These are phyloP conservation scores for Afroboletus lepidellus DNA, from an alignment of 1,284 basidiomycete species.

Conservation along the genomic window DNA sequence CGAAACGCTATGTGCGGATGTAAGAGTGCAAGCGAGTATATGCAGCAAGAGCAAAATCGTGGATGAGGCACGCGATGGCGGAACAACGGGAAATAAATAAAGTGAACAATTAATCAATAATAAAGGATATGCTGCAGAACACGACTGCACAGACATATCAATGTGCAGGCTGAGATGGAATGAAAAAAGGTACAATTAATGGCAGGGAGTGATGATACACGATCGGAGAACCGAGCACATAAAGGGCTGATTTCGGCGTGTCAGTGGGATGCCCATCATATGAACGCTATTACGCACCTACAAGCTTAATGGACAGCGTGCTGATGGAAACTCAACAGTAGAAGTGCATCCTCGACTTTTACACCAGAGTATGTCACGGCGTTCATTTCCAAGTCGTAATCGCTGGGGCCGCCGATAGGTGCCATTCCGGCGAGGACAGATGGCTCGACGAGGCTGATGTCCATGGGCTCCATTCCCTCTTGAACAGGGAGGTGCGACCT, in stretches of 20 bases:
- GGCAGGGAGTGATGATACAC: slow-evolving; percentile 23
- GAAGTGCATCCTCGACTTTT: slow-evolving; percentile 62
- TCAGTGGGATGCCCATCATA: slow-evolving; percentile 10
- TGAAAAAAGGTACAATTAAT: slow-evolving; percentile 10
- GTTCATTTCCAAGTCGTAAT: slow-evolving; percentile 29
- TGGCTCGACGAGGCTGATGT: slow-evolving; percentile 29
- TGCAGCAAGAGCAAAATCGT: slow-evolving; percentile 18
- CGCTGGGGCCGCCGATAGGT: slow-evolving; percentile 21
- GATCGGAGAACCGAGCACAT: slow-evolving; percentile 17
- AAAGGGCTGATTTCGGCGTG: slow-evolving; percentile 10
- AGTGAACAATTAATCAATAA: slow-evolving; percentile 37
- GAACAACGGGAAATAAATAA: slow-evolving; percentile 27
- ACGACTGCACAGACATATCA: slow-evolving; percentile 9
- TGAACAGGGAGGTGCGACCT: slow-evolving; percentile 26
- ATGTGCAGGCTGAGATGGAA: slow-evolving; percentile 10
- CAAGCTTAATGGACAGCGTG: slow-evolving; percentile 52
- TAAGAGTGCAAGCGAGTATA: slow-evolving; percentile 21
- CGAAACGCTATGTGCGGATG: slow-evolving; percentile 16
- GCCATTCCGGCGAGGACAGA: slow-evolving; percentile 26
- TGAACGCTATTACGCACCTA: slow-evolving; percentile 22
- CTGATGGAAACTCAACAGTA: slow-evolving; percentile 68
- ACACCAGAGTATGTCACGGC: slow-evolving; percentile 39
- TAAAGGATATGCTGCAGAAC: slow-evolving; percentile 34
- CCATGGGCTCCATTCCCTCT: slow-evolving; percentile 28
- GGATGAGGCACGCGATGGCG: slow-evolving; percentile 8